Conservation (phyloP, 495 filamentous ascomycete genomes). For the Aspergillus diversus region DNA sequence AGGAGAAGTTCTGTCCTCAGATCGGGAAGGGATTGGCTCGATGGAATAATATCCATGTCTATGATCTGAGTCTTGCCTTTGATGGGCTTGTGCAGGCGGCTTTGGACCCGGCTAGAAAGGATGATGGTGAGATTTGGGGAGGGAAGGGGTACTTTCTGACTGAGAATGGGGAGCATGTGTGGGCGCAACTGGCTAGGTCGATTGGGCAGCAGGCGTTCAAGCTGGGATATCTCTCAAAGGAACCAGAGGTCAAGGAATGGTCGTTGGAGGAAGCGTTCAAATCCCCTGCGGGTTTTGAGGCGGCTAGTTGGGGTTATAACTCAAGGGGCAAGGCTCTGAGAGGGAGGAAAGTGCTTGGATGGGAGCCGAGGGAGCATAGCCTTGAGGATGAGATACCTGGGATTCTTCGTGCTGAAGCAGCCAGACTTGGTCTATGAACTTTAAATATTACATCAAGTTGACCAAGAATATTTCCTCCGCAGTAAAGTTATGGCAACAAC, state of each 20-base stretch:
- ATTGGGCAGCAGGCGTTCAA: conserved; percentile 62
- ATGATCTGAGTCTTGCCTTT: conserved; percentile 64
- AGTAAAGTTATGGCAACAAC: too few relatives aligned
- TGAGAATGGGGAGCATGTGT: conserved; percentile 68
- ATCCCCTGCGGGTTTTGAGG: conserved; percentile 29
- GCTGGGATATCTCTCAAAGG: conserved; percentile 60
- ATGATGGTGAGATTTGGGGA: conserved; percentile 65
- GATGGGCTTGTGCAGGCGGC: conserved; percentile 60
- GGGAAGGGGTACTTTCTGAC: conserved; percentile 70
- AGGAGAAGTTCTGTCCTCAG: conserved; percentile 57
- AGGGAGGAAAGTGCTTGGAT: conserved; percentile 63
- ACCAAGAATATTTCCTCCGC: too few relatives aligned
- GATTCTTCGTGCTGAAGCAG: conserved; percentile 37
- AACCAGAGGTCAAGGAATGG: conserved; percentile 40
- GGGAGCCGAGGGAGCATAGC: conserved; percentile 53
- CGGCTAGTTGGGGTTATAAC: conserved; percentile 57
- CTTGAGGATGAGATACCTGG: conserved; percentile 56
- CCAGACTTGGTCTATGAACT: too few relatives aligned
- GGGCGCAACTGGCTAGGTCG: conserved; percentile 62
- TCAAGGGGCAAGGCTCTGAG: conserved; percentile 59
- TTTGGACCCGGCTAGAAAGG: conserved; percentile 23
- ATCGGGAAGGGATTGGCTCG: conserved; percentile 57
- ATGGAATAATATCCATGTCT: conserved; percentile 72
- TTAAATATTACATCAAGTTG: too few relatives aligned
- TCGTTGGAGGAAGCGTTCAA: conserved; percentile 33